Percentiles rank a stretch among this genome's conserved stretches.
These are phyloP conservation scores for Iris pallida DNA, from an alignment of 116 monocot species.

Conservation along the genomic window DNA sequence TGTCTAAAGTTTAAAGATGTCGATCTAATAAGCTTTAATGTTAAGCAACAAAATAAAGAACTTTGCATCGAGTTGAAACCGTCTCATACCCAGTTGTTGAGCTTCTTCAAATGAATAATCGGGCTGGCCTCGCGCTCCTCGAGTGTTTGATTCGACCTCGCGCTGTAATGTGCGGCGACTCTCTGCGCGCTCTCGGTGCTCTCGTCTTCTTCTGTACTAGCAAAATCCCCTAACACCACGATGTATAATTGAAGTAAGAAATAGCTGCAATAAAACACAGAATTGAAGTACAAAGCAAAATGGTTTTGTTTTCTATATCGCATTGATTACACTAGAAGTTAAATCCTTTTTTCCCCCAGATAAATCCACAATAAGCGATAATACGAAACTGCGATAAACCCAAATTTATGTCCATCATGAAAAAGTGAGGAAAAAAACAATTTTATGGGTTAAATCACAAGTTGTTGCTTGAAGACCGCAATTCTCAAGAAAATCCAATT, in stretches of 20 bases:
- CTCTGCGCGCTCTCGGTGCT: conserved; percentile 50
- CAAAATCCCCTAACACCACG: conserved; percentile 28
- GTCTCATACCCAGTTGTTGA: conserved; percentile 81
- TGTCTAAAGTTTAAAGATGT: no score
- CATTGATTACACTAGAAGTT: background rate
- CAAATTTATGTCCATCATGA: background rate
- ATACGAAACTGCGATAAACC: background rate
- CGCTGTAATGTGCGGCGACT: conserved; percentile 95
- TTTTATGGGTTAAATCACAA: no score
- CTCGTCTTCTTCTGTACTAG: conserved; percentile 51
- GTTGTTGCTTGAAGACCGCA: background rate
- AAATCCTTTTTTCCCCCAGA: background rate
- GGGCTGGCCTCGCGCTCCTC: conserved; percentile 94
- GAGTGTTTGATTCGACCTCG: conserved; percentile 85
- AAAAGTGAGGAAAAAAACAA: background rate
- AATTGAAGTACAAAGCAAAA: background rate
- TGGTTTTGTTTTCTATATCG: background rate
- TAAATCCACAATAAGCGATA: background rate
- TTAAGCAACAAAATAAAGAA: no score
- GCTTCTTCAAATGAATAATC: conserved; percentile 95
- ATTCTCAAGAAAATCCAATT: background rate
- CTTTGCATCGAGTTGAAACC: no score
- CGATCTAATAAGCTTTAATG: no score
- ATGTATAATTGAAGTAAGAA: background rate
- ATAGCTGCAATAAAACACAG: background rate